These are phyloP conservation scores for Vaccinium macrocarpon DNA, from an alignment of 148 eudicot genomes.

Conservation along the genomic window DNA sequence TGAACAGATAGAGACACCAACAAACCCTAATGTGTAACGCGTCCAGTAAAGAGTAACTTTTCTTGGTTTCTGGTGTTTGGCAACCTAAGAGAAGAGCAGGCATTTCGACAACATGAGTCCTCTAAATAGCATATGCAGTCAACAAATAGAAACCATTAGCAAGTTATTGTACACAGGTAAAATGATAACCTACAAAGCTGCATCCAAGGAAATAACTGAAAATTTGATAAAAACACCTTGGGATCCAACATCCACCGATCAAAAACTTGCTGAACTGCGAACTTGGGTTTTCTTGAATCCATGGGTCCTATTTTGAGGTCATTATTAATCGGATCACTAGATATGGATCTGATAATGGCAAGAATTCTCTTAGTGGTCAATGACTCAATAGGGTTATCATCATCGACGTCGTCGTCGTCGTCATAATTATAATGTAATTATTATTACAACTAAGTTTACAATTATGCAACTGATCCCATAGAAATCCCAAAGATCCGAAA, in stretches of 20 bases:
- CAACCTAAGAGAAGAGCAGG: conserved; percentile 49
- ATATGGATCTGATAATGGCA: neutral
- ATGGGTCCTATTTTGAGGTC: neutral
- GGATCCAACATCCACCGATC: neutral
- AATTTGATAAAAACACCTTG: neutral
- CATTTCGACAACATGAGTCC: neutral
- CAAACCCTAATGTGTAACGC: conserved; percentile 73
- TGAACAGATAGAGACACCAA: conserved; percentile 78
- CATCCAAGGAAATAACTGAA: neutral
- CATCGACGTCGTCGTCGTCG: no score
- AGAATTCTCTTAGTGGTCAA: neutral
- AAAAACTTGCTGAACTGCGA: neutral
- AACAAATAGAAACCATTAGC: neutral
- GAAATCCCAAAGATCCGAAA: neutral
- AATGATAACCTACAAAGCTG: neutral
- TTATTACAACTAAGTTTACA: no score
- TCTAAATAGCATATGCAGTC: neutral
- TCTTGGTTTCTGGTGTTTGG: conserved; percentile 72
- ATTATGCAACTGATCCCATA: neutral
- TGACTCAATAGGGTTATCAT: neutral
- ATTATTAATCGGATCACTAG: neutral
- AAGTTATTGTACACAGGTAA: neutral
- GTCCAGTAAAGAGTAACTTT: conserved; percentile 74
- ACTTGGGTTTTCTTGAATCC: neutral
- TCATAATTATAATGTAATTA: no score